Evolutionary conservation across 2,329 filamentous ascomycete genomes (phyloP).

Genomic region (Alternaria hordeiaustralica): DNA sequence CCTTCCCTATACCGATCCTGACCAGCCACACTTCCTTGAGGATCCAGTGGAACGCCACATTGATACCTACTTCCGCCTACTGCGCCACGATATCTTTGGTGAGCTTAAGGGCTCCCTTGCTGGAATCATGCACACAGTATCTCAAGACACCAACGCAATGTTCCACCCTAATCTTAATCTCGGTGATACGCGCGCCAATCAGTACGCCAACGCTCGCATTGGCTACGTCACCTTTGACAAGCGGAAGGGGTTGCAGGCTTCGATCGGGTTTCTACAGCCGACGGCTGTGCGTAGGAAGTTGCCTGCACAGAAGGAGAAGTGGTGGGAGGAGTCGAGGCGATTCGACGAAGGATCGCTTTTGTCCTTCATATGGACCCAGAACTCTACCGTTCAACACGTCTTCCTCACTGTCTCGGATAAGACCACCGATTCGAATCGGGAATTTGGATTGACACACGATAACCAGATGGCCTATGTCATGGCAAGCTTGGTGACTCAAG

Average conservation of each 20-base stretch:
- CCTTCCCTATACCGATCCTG: conserved; percentile 37
- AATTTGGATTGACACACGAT: conserved; percentile 14
- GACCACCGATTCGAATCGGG: conserved; percentile 9
- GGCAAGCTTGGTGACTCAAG: conserved; percentile 20
- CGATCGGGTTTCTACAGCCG: conserved; percentile 34
- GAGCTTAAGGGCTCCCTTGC: conserved; percentile 35
- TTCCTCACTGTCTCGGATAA: conserved; percentile 34
- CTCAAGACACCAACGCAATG: conserved; percentile 2
- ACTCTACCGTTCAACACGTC: conserved; percentile 24
- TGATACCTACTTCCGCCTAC: conserved; percentile 43
- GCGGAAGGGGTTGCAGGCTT: conserved; percentile 23
- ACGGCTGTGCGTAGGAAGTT: conserved; percentile 15
- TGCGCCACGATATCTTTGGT: conserved; percentile 44
- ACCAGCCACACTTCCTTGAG: conserved; percentile 36
- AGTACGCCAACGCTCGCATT: conserved; percentile 28
- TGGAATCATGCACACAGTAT: conserved; percentile 21
- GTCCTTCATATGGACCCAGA: conserved; percentile 29
- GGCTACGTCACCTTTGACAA: conserved; percentile 23
- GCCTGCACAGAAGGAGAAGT: conserved; percentile 29
- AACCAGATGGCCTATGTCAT: conserved; percentile 18
- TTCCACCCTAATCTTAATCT: conserved; percentile 16
- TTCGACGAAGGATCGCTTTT: conserved; percentile 34
- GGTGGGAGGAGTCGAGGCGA: conserved; percentile 40
- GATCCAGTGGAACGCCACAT: conserved; percentile 35
- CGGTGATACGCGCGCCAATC: conserved; percentile 27